A percentile compares a stretch with the other conserved stretches of the same genome.
Evolutionary conservation across 73 alveolate species (phyloP).

Genomic region (Tetrahymena malaccensis): DNA sequence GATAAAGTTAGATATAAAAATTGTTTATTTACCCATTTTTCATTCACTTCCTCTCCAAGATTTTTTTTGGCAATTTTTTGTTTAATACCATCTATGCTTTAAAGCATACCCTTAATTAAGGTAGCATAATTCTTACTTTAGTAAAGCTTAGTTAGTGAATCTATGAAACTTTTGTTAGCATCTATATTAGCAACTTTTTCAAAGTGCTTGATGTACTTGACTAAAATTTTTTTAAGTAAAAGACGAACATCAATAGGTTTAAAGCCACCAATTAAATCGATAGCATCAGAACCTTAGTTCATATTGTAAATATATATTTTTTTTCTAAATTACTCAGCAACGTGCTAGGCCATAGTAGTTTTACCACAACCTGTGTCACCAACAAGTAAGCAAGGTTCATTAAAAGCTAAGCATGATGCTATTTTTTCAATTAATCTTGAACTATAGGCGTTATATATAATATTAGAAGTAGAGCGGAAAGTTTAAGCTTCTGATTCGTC

Average conservation of each 20-base stretch:
- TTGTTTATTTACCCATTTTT: neutral
- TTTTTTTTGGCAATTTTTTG: slow-evolving; percentile 11
- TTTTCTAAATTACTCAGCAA: slow-evolving; percentile 72
- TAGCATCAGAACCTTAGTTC: slow-evolving; percentile 90
- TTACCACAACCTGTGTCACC: slow-evolving; percentile 99
- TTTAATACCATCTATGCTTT: slow-evolving; percentile 53
- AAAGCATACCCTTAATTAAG: slow-evolving; percentile 66
- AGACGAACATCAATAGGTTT: slow-evolving; percentile 86
- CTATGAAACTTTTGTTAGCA: slow-evolving; percentile 63
- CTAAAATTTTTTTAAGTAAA: slow-evolving; percentile 68
- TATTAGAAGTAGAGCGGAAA: neutral
- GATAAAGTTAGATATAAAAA: too few relatives aligned
- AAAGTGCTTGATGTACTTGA: slow-evolving; percentile 59
- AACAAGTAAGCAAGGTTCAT: slow-evolving; percentile 78
- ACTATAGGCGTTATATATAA: slow-evolving; percentile 49
- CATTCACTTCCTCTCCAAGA: neutral
- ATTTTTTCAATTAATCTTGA: slow-evolving; percentile 57
- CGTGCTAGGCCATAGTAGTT: slow-evolving; percentile 82
- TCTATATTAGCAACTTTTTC: slow-evolving; percentile 54
- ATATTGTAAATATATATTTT: slow-evolving; percentile 86
- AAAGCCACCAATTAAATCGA: slow-evolving; percentile 96
- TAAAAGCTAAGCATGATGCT: slow-evolving; percentile 46
- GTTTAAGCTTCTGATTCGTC: slow-evolving; percentile 6
- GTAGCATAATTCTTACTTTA: slow-evolving; percentile 58
- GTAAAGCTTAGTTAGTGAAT: slow-evolving; percentile 59